Base-by-base conservation (phyloP, 2,329 filamentous ascomycete species). In the Alternaria metachromatica region DNA sequence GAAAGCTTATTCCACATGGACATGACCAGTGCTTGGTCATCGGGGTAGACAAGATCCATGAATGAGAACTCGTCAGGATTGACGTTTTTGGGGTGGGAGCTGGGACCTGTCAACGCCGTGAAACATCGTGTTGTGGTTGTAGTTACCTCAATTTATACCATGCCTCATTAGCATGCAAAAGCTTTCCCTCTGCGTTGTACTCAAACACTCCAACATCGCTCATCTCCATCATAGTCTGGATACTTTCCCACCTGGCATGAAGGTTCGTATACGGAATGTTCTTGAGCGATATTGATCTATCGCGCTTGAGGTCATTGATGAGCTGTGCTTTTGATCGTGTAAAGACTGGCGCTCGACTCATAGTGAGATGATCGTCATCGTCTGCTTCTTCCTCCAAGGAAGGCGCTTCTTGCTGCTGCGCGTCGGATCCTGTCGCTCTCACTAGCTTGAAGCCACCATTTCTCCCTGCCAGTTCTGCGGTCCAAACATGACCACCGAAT, bases 141-240 rank as follows among this genome's bases (percentile, higher is more conserved):
- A 44, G 33, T 20, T 63, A 70, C 68, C 68, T 72, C 9, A 76
- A 54, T 28, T 61, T 65, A 57, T 75, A 77, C 74, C 72, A 77
- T 12, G 74, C 72, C 13, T 77, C 67, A 26, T 77, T 78, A 18
- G 73, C 76, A 49, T 76, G 71, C 6, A 76, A 59, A 3, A 78
- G 44, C 20, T 66, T 70, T 10, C 75, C 76, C 28, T 64, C 55
- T 20, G 68, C 56, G 11, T 71, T 66, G 43, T 74, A 77, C 46
- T 78, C 76, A 25, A 78, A 78, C 1, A 76, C 72, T 7, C 76
- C 75, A n/a, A 78, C 74, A 56, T 78, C 76, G 30, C 66, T 75
- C 76, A 77, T 77, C 30, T 77, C 76, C 74, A 78, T 76, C 74
- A 77, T 78, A 0, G 67, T 72, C 41, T 75, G 72, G 12, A 78